A percentile compares a stretch with the other conserved stretches of the same genome.
These are phyloP conservation scores for Elaeagnus macrophylla DNA, from an alignment of 306 rosid genomes.

Conservation along the genomic window DNA sequence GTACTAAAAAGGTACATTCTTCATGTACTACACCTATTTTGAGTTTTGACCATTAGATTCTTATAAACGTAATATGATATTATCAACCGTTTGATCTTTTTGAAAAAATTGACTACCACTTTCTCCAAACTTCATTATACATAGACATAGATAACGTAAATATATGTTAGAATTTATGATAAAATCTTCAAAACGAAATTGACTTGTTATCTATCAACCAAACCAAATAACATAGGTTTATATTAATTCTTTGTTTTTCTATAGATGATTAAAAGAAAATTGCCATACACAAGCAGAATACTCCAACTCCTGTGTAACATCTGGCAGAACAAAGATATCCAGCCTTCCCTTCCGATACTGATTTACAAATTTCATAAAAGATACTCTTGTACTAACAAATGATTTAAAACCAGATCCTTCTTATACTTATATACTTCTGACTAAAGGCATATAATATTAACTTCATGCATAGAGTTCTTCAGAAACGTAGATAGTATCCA, in stretches of 20 bases:
- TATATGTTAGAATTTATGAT: too few species aligned
- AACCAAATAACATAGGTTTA: background rate
- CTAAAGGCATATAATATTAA: background rate
- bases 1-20: too few species aligned
- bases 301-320: slow-evolving; percentile 1
- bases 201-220: too few species aligned
- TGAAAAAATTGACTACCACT: too few species aligned
- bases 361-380: slow-evolving; percentile 15
- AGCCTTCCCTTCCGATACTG: slow-evolving; percentile 1
- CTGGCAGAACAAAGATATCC: slow-evolving; percentile 2
- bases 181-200: too few species aligned
- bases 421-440: slow-evolving; percentile 1
- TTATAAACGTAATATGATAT: too few species aligned
- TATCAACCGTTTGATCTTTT: too few species aligned
- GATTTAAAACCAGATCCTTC: too few species aligned
- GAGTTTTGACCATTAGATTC: too few species aligned
- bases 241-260: background rate
- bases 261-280: background rate
- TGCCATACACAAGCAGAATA: background rate
- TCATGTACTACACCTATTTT: too few species aligned
- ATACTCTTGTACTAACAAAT: background rate
- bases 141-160: too few species aligned
- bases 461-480: slow-evolving; percentile 16
- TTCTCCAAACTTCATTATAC: too few species aligned
- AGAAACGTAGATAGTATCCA: slow-evolving; percentile 55